These are phyloP conservation scores for Claviceps paspali DNA, from an alignment of 2,329 filamentous ascomycete species.

Conservation along the genomic window DNA sequence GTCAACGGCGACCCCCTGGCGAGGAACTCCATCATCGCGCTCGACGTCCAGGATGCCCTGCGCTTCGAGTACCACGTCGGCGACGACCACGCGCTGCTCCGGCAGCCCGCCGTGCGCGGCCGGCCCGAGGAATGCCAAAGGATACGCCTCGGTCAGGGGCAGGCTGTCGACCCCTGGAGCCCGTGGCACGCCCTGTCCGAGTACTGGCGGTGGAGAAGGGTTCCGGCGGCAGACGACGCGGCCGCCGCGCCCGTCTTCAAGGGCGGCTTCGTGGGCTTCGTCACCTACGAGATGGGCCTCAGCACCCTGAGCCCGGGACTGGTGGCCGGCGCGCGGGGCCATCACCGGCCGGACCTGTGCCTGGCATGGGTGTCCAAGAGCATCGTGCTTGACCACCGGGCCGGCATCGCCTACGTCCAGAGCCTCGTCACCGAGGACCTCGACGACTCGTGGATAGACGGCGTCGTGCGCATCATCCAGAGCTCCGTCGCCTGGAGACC, in stretches of 20 bases:
- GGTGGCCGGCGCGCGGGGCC: conserved; percentile 14
- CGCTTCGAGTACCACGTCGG: conserved; percentile 43
- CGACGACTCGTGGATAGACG: conserved; percentile 18
- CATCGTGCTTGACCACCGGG: conserved; percentile 59
- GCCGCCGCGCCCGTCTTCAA: conserved; percentile 42
- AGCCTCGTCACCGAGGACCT: conserved; percentile 13
- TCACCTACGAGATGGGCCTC: conserved; percentile 73
- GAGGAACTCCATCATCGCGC: conserved; percentile 58
- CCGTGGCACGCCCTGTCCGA: conserved; percentile 38
- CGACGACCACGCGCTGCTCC: conserved; percentile 21
- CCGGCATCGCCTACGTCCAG: conserved; percentile 50
- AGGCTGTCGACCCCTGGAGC: conserved; percentile 15
- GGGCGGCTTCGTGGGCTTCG: conserved; percentile 71
- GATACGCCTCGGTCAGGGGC: conserved; percentile 8
- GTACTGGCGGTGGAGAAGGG: conserved; percentile 21
- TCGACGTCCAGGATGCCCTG: conserved; percentile 41
- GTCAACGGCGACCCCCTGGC: conserved; percentile 26
- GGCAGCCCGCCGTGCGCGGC: conserved; percentile 10
- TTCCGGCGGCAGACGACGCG: conserved; percentile 4
- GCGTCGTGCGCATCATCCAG: conserved; percentile 15
- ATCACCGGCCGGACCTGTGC: conserved; percentile 51
- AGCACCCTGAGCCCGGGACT: conserved; percentile 17
- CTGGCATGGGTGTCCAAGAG: conserved; percentile 65
- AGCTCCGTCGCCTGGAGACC: conserved; percentile 18
- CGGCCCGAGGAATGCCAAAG: conserved; percentile 13